Base-by-base conservation (phyloP, 2,329 filamentous ascomycete genomes). In the Sphaerulina vaccinii region DNA sequence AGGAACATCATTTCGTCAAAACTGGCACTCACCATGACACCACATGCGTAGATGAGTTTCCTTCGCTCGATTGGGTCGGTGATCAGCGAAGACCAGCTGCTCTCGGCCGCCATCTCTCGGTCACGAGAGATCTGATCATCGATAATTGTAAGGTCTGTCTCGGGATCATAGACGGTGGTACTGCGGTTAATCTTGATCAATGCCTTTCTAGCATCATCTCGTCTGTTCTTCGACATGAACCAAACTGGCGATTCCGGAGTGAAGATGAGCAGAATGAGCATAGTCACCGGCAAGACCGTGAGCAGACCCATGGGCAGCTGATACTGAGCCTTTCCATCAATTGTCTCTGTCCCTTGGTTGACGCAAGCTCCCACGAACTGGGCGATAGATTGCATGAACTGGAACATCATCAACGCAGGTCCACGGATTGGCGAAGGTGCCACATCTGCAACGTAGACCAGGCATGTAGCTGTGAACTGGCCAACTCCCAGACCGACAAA, bases 51-150 rank as follows among this genome's bases (percentile, higher is more conserved):
- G 18, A 78, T 62, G 10, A 77, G 63, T 60, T 78, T 79, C 23
- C 73, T 69, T 13, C 74, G 66, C 61, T 77, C 75, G 27, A 76
- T 64, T 0, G 74, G 75, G 35, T 78, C 73, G 0, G 59, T 68
- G 49, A 77, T 13, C 1, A 77, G 66, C 4, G 69, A 65, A 9
- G 51, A 40, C 75, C 74, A 77, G 5, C 65, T 65, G 1, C 72
- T 69, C 27, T 69, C 65, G 41, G 33, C 65, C 2, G 47, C 54
- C 56, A 59, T 54, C 27, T 59, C 57, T 6, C 43, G 40, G 8
- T 59, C 57, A 7, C 52, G 46, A 19, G 51, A 46, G 19, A 59
- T 52, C 24, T 56, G 54, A 19, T 59, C 51, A n/a, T 57, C 54
- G 24, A 59, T 59, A 4, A 46, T 43, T 7, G 51, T 52, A 10